Evolutionary conservation across 306 rosid genomes (phyloP).

Genomic region (Trifolium dubium): DNA sequence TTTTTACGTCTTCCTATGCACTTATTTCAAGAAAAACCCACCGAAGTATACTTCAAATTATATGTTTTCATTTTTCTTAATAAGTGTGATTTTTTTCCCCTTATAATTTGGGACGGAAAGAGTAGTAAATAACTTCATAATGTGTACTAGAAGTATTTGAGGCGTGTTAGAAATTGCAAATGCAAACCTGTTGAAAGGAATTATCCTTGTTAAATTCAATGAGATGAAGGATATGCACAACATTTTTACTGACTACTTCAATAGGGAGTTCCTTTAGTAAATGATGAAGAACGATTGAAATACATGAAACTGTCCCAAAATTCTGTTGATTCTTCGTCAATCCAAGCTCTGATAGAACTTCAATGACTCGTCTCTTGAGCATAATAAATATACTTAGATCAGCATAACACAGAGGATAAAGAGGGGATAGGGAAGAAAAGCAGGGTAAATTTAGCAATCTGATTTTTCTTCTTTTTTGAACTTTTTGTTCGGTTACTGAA

Average conservation of each 20-base stretch:
- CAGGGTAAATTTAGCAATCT: conserved; percentile 9
- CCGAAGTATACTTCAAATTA: too few species aligned
- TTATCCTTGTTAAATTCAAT: conserved; percentile 73
- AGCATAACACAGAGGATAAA: conserved; percentile 23
- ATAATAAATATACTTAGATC: conserved; percentile 37
- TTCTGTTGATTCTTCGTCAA: conserved; percentile 62
- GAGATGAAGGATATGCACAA: conserved; percentile 69
- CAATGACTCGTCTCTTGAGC: conserved; percentile 58
- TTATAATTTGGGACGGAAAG: too few species aligned
- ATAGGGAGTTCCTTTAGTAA: conserved; percentile 83
- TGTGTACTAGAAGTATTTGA: conserved; percentile 21
- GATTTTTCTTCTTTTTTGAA: conserved; percentile 27
- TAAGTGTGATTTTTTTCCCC: too few species aligned
- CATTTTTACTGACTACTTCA: conserved; percentile 63
- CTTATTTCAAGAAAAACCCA: too few species aligned
- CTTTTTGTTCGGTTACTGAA: conserved; percentile 15
- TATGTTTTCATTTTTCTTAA: too few species aligned
- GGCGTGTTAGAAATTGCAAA: conserved; percentile 32
- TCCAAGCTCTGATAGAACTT: conserved; percentile 75
- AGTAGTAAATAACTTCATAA: conserved; percentile 14
- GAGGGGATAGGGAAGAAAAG: conserved; percentile 25
- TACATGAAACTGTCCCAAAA: conserved; percentile 58
- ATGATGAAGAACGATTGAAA: conserved; percentile 83
- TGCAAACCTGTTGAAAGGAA: conserved; percentile 79
- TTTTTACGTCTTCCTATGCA: too few species aligned